Conservation (phyloP, 805 yeast species). For the Yamadazyma ubonensis region DNA sequence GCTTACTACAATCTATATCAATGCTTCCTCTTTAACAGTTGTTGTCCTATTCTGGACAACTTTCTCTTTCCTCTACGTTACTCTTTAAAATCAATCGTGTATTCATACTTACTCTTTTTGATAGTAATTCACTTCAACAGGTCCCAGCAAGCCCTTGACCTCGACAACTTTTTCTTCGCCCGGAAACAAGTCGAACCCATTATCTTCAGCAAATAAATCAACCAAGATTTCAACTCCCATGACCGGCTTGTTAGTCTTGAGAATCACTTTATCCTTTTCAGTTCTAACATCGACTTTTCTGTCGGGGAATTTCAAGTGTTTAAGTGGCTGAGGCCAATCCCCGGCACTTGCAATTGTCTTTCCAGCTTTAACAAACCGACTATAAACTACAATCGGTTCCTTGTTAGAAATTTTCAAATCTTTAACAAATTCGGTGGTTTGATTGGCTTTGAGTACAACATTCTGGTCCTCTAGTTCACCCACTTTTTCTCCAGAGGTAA, state of each 20-base stretch:
- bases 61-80: too few species aligned
- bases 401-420: constrained; percentile 17
- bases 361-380: constrained; percentile 16
- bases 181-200: constrained; percentile 51
- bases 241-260: constrained; percentile 37
- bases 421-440: constrained; percentile 28
- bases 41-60: too few species aligned
- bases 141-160: constrained; percentile 18
- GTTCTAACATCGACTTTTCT: constrained; percentile 22
- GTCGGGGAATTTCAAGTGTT: constrained; percentile 34
- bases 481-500: constrained; percentile 29
- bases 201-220: constrained; percentile 35
- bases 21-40: too few species aligned
- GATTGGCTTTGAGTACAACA: constrained; percentile 24
- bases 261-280: constrained; percentile 24
- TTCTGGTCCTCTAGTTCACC: constrained; percentile 10
- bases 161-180: constrained; percentile 21
- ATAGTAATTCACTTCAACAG: constrained; percentile 19
- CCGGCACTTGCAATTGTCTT: constrained; percentile 29
- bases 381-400: constrained; percentile 18
- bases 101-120: constrained; percentile 10
- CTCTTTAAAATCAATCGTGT: too few species aligned
- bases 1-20: too few species aligned
- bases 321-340: constrained; percentile 54
- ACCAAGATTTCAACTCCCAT: constrained; percentile 39